These are phyloP conservation scores for Malus hybrid DNA, from an alignment of 331 rosid genomes.

Conservation along the genomic window DNA sequence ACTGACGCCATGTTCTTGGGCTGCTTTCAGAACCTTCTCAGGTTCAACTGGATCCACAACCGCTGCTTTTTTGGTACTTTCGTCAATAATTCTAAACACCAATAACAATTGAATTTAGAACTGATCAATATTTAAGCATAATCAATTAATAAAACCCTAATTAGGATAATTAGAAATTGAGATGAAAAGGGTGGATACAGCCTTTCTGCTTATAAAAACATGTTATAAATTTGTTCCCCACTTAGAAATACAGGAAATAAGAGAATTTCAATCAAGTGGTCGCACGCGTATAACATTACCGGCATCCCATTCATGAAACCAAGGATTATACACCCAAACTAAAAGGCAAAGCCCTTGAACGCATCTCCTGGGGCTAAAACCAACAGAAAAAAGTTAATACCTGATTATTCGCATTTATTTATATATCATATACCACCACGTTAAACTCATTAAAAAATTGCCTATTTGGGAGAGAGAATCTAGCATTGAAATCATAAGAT, in stretches of 20 bases:
- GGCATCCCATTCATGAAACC: constrained; percentile 45
- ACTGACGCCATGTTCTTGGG: constrained; percentile 46
- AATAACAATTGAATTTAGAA: neutral
- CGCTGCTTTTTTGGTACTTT: constrained; percentile 66
- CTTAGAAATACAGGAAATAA: neutral
- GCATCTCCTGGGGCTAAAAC: too few relatives aligned
- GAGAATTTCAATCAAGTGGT: constrained; percentile 1
- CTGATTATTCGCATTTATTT: too few relatives aligned
- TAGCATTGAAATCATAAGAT: too few relatives aligned
- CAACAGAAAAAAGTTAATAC: too few relatives aligned
- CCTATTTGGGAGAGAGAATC: too few relatives aligned
- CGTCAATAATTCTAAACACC: constrained; percentile 50
- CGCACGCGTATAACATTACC: constrained; percentile 22
- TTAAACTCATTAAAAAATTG: too few relatives aligned
- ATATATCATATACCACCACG: too few relatives aligned
- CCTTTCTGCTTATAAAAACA: neutral
- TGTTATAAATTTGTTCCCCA: neutral
- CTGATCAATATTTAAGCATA: too few relatives aligned
- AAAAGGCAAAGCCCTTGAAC: constrained; percentile 32
- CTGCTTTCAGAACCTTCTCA: constrained; percentile 51
- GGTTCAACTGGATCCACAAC: constrained; percentile 82
- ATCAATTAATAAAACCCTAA: neutral
- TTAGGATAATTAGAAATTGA: neutral
- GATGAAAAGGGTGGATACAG: neutral
- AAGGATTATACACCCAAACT: constrained; percentile 78